Evolutionary conservation across 1,284 basidiomycete species (phyloP).

Genomic region (Boletellus deceptivus): DNA sequence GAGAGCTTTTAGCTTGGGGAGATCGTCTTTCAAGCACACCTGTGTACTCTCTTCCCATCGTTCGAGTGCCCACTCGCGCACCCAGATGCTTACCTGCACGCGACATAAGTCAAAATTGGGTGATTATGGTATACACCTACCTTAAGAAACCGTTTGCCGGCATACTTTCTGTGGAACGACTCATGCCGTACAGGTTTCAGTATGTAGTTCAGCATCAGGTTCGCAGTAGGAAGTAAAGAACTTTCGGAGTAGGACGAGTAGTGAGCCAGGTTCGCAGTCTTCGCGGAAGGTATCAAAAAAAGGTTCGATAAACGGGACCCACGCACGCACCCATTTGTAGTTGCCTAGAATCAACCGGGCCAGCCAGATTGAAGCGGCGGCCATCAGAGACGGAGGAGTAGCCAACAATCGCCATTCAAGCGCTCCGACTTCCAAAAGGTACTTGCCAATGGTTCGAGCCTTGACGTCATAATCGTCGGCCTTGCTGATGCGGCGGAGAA

Average conservation of each 20-base stretch:
- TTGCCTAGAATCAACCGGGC: conserved; percentile 81
- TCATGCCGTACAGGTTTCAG: conserved; percentile 73
- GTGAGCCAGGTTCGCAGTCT: conserved; percentile 88
- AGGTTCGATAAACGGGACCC: neutral
- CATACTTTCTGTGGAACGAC: conserved; percentile 82
- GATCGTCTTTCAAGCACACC: conserved; percentile 51
- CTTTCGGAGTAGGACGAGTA: conserved; percentile 90
- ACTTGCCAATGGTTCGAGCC: conserved; percentile 90
- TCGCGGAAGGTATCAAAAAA: conserved; percentile 2
- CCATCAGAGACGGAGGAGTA: conserved; percentile 81
- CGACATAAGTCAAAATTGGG: conserved; percentile 1
- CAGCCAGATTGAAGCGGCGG: conserved; percentile 91
- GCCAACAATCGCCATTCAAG: conserved; percentile 86
- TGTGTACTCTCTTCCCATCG: conserved; percentile 56
- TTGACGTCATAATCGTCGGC: conserved; percentile 95
- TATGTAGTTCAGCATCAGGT: conserved; percentile 92
- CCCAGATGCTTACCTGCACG: conserved; percentile 55
- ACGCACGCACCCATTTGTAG: conserved; percentile 76
- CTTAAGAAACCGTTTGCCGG: conserved; percentile 83
- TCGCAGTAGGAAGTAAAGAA: conserved; percentile 83
- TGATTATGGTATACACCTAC: conserved; percentile 35
- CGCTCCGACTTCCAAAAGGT: conserved; percentile 86
- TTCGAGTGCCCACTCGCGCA: conserved; percentile 61
- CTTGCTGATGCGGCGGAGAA: conserved; percentile 89
- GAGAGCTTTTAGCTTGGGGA: conserved; percentile 51